Conservation (phyloP, 306 rosid species). For the Quercus variabilis region DNA sequence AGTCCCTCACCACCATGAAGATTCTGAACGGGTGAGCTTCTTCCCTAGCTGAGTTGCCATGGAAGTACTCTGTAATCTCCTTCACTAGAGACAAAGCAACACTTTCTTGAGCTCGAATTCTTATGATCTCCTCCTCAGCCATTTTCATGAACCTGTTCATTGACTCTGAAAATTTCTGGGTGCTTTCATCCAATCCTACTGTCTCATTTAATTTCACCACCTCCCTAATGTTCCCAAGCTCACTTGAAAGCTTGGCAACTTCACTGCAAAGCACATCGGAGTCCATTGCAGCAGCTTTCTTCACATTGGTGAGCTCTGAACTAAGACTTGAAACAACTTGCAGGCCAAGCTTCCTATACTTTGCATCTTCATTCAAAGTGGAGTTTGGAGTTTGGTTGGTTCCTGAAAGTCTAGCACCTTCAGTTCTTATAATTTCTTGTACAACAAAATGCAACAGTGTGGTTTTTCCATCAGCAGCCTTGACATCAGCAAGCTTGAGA, state of each 20-base stretch:
- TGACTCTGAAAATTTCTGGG: constrained; percentile 52
- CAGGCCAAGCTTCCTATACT: constrained; percentile 77
- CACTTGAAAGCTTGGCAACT: constrained; percentile 75
- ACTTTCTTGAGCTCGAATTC: constrained; percentile 83
- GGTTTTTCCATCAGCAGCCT: constrained; percentile 93
- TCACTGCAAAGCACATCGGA: constrained; percentile 72
- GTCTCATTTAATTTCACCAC: constrained; percentile 41
- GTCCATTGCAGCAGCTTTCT: constrained; percentile 95
- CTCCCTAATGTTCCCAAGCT: constrained; percentile 53
- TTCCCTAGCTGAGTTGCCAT: constrained; percentile 87
- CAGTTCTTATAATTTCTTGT: constrained; percentile 88
- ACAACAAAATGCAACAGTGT: constrained; percentile 90
- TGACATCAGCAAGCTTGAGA: constrained; percentile 84
- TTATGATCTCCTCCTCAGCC: constrained; percentile 75
- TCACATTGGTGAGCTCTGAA: constrained; percentile 77
- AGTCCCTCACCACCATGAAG: constrained; percentile 90
- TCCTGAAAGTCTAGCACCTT: constrained; percentile 66
- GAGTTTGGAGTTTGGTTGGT: constrained; percentile 43
- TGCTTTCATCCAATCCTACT: constrained; percentile 34
- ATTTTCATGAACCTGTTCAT: constrained; percentile 73
- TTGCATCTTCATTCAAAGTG: constrained; percentile 56
- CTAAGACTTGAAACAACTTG: constrained; percentile 80
- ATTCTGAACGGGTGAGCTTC: constrained; percentile 98
- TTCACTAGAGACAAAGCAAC: constrained; percentile 82
- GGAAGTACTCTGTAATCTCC: constrained; percentile 96